Conservation (phyloP, 768 basidiomycete species). For the Pulveroboletus sp. region DNA sequence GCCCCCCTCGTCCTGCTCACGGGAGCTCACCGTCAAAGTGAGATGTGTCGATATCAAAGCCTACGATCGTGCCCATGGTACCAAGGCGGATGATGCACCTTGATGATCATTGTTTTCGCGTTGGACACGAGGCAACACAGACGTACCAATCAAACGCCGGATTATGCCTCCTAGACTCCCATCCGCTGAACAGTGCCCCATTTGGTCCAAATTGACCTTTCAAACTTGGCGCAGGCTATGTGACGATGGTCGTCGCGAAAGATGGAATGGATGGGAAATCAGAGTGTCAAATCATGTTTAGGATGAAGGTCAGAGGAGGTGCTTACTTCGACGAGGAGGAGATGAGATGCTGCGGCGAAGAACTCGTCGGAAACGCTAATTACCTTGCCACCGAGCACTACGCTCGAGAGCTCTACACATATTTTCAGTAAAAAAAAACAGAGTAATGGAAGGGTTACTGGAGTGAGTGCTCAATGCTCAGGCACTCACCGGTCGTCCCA, state of each 20-base stretch:
- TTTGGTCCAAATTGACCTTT: slow-evolving; percentile 98
- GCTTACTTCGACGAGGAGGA: slow-evolving; percentile 76
- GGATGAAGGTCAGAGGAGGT: background rate
- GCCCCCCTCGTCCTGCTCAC: background rate
- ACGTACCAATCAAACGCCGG: slow-evolving; percentile 79
- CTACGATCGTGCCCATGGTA: slow-evolving; percentile 62
- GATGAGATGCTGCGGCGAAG: slow-evolving; percentile 81
- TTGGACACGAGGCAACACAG: background rate
- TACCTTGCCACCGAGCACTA: slow-evolving; percentile 73
- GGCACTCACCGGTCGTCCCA: slow-evolving; percentile 44
- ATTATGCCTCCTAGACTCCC: slow-evolving; percentile 92
- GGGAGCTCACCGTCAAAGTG: slow-evolving; percentile 73
- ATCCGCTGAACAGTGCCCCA: slow-evolving; percentile 90
- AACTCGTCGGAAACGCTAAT: slow-evolving; percentile 89
- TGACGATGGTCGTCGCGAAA: background rate
- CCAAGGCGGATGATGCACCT: slow-evolving; percentile 93
- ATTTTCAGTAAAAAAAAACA: background rate
- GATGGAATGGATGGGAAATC: background rate
- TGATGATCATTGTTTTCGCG: background rate
- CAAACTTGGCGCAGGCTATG: slow-evolving; percentile 76
- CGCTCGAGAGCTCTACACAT: slow-evolving; percentile 77
- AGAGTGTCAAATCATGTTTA: background rate
- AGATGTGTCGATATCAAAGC: slow-evolving; percentile 93
- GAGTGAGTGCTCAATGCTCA: too few relatives aligned
- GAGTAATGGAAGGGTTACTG: background rate